Evolutionary conservation across 2,329 filamentous ascomycete genomes (phyloP).

Genomic region (Paecilomyces variotii): DNA sequence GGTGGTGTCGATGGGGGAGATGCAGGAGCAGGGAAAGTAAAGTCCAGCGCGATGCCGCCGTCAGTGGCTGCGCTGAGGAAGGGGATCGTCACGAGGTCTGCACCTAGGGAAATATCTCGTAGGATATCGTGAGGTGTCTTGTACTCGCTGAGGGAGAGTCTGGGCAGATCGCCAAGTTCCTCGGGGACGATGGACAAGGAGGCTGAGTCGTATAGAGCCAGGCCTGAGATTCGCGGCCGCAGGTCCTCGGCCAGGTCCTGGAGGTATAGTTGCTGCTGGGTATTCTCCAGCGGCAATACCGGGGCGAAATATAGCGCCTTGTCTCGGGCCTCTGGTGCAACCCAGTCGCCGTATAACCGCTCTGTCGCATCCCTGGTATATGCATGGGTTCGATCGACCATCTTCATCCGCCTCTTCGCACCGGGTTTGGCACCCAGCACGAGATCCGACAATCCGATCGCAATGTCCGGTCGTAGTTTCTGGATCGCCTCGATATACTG

Average conservation of each 20-base stretch:
- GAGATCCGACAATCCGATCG: constrained; percentile 67
- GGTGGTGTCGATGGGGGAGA: constrained; percentile 8
- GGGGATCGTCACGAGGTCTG: constrained; percentile 71
- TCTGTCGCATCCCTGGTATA: constrained; percentile 67
- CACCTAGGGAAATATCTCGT: constrained; percentile 64
- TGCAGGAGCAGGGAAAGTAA: constrained; percentile 55
- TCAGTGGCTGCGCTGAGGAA: constrained; percentile 71
- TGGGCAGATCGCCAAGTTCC: constrained; percentile 56
- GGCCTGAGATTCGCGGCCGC: constrained; percentile 50
- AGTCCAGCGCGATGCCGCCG: constrained; percentile 74
- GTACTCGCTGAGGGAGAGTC: constrained; percentile 64
- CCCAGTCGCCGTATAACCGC: constrained; percentile 28
- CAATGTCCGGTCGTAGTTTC: constrained; percentile 69
- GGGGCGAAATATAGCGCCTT: constrained; percentile 53
- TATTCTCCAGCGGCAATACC: constrained; percentile 65
- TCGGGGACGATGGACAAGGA: constrained; percentile 60
- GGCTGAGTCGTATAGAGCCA: constrained; percentile 71
- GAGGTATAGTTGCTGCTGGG: constrained; percentile 73
- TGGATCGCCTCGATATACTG: constrained; percentile 61
- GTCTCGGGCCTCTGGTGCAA: constrained; percentile 18
- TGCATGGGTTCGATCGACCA: constrained; percentile 75
- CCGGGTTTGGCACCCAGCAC: constrained; percentile 54
- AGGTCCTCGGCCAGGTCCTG: constrained; percentile 61
- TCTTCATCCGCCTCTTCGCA: constrained; percentile 68
- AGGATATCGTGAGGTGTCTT: constrained; percentile 69